Conservation (phyloP, 768 basidiomycete species). For the Suillus occidentalis region DNA sequence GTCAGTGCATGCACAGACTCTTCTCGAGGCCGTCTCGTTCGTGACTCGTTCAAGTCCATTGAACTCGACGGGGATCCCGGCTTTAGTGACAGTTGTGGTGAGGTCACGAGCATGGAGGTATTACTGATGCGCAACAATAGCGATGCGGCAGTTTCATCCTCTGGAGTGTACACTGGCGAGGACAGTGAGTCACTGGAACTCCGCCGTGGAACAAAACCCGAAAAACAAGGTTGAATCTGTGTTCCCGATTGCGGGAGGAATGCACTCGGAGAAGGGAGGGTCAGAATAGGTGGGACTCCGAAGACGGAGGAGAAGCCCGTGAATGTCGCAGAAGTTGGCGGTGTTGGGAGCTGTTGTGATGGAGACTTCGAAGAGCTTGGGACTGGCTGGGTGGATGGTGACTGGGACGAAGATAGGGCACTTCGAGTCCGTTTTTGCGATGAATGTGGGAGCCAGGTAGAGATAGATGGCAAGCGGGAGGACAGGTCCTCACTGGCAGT, state of each 20-base stretch:
- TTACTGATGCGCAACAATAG: conserved; percentile 61
- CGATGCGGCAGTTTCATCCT: conserved; percentile 71
- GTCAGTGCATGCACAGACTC: conserved; percentile 21
- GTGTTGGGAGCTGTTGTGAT: conserved; percentile 48
- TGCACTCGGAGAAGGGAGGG: conserved; percentile 36
- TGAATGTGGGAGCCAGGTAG: conserved; percentile 56
- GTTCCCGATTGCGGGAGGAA: conserved; percentile 11
- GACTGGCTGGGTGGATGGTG: conserved; percentile 30
- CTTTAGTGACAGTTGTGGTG: conserved; percentile 14
- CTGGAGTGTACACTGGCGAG: conserved; percentile 39
- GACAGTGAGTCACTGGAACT: conserved; percentile 20
- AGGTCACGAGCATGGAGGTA: conserved; percentile 32
- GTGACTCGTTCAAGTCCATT: too few relatives aligned
- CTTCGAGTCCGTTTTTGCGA: conserved; percentile 17
- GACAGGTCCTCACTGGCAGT: neutral
- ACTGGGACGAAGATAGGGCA: conserved; percentile 35
- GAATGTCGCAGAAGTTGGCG: conserved; percentile 56
- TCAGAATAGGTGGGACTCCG: conserved; percentile 42
- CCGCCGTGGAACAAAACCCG: conserved; percentile 20
- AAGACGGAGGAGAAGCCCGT: conserved; percentile 35
- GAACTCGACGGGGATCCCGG: neutral
- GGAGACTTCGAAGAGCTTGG: conserved; percentile 11
- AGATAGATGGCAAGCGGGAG: conserved; percentile 62
- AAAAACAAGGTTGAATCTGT: conserved; percentile 24
- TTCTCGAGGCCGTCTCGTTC: neutral